Conservation (phyloP, 805 yeast species). For the Candida piceae region DNA sequence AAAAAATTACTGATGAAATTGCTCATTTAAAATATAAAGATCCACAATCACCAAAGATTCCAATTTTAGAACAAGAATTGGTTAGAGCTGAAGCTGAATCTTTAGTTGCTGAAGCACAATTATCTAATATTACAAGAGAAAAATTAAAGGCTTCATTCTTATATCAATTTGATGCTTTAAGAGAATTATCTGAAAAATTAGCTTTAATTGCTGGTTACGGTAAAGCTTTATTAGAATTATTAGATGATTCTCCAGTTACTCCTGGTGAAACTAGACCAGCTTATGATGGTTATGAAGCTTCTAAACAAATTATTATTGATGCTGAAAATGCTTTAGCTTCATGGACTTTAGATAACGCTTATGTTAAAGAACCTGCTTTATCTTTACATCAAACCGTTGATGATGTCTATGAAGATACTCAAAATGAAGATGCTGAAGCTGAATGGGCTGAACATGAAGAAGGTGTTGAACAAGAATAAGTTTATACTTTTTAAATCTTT, state of each 20-base stretch:
- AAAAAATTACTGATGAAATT: conserved; percentile 94
- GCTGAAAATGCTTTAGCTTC: conserved; percentile 92
- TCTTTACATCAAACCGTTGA: conserved; percentile 74
- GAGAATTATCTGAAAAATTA: conserved; percentile 93
- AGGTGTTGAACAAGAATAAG: conserved; percentile 5
- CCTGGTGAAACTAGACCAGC: conserved; percentile 99
- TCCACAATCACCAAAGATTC: conserved; percentile 94
- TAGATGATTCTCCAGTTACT: conserved; percentile 95
- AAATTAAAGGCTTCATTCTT: conserved; percentile 95
- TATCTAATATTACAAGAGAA: conserved; percentile 96
- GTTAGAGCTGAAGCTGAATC: conserved; percentile 99
- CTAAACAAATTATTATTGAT: conserved; percentile 95
- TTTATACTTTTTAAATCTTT: no score
- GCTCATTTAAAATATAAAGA: conserved; percentile 98
- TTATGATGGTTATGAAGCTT: conserved; percentile 96
- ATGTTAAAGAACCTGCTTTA: conserved; percentile 81
- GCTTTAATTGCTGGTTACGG: conserved; percentile 99
- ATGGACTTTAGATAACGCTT: conserved; percentile 96
- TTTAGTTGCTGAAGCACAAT: conserved; percentile 97
- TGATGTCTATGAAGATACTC: conserved; percentile 48
- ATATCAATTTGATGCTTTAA: conserved; percentile 92
- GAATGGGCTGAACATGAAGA: conserved; percentile 37
- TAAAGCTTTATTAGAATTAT: conserved; percentile 90
- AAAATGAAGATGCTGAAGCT: conserved; percentile 36
- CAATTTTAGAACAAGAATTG: conserved; percentile 94